Percentiles rank a stretch among this genome's conserved stretches.
These are phyloP conservation scores for Nakazawaea molendinolei DNA, from an alignment of 805 yeast species.

Conservation along the genomic window DNA sequence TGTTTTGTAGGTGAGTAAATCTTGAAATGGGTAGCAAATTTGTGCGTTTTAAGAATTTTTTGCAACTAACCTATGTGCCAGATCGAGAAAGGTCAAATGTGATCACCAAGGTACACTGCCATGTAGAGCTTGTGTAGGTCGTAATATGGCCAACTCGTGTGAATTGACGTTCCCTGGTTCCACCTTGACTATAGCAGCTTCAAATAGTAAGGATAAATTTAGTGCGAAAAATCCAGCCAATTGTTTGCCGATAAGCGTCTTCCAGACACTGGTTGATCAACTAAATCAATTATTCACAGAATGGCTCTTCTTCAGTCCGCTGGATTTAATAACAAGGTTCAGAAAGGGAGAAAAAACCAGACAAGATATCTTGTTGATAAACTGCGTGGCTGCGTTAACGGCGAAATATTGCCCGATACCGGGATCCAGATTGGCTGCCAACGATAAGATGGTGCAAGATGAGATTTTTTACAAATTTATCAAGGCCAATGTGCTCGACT, in stretches of 20 bases:
- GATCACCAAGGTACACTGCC: constrained; percentile 1
- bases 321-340: not conserved
- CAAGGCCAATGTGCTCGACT: not conserved
- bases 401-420: not conserved
- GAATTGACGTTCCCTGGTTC: constrained; percentile 1
- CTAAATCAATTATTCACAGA: too few species aligned
- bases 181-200: too few species aligned
- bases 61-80: too few species aligned
- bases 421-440: not conserved
- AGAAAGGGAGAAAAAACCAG: not conserved
- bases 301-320: too few species aligned
- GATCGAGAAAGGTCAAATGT: constrained; percentile 3
- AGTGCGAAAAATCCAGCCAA: too few species aligned
- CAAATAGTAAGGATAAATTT: too few species aligned
- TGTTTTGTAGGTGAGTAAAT: constrained; percentile 1
- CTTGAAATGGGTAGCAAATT: too few species aligned
- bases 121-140: not conserved
- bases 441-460: not conserved
- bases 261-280: too few species aligned
- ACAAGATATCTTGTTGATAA: not conserved
- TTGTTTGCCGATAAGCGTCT: too few species aligned
- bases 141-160: not conserved
- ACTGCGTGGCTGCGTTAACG: not conserved
- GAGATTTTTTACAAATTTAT: not conserved
- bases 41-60: too few species aligned